Conservation (phyloP, 176 grass and related monocot species). For the Eragrostis curvula region DNA sequence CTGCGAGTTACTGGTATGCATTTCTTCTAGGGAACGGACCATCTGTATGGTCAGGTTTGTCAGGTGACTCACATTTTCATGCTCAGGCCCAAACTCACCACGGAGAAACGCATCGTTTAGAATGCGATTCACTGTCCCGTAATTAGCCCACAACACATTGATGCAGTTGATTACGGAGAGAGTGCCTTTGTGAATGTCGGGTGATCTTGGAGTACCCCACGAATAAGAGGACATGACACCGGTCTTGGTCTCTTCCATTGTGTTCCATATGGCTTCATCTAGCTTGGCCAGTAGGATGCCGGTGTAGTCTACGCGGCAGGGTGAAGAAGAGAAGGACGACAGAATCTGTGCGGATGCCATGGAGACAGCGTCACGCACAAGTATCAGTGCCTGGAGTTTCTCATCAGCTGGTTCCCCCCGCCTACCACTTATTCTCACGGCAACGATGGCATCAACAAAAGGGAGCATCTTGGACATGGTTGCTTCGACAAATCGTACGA, state of each 20-base stretch:
- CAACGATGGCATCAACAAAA: neutral
- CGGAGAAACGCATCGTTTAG: neutral
- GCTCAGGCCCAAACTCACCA: neutral
- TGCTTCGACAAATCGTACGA: neutral
- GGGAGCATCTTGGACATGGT: conserved; percentile 1
- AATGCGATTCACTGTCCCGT: neutral
- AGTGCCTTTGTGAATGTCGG: neutral
- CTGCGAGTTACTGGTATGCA: neutral
- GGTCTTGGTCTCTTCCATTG: neutral
- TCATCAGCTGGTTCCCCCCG: neutral
- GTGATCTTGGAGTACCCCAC: neutral
- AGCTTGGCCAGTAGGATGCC: neutral
- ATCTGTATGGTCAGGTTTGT: neutral
- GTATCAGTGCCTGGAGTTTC: neutral
- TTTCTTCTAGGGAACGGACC: neutral
- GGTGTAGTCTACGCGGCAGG: no score
- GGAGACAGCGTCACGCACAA: neutral
- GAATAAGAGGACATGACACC: neutral
- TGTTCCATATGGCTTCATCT: neutral
- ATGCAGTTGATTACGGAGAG: neutral
- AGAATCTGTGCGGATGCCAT: neutral
- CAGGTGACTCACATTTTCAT: neutral
- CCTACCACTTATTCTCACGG: neutral
- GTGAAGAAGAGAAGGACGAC: neutral
- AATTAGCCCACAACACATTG: neutral